Percentiles rank a stretch among this genome's conserved stretches.
These are phyloP conservation scores for Exidia glandulosa DNA, from an alignment of 768 basidiomycete species.

Conservation along the genomic window DNA sequence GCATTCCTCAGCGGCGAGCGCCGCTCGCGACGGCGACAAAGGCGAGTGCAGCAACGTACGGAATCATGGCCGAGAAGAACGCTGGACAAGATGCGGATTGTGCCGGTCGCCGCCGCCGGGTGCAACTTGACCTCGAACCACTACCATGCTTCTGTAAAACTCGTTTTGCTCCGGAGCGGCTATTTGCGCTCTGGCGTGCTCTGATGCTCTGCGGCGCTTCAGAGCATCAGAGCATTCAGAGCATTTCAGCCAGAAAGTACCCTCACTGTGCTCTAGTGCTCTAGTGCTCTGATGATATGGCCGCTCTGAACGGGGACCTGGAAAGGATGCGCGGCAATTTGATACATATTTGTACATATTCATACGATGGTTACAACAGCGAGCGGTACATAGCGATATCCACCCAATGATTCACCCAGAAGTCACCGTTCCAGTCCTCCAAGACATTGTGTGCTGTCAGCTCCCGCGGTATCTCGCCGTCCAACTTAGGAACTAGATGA, in stretches of 20 bases:
- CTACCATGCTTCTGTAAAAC: neutral
- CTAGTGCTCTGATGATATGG: no score
- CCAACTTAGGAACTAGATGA: neutral
- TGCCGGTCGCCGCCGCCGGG: no score
- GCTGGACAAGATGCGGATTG: no score
- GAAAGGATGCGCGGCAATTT: neutral
- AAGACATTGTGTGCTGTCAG: neutral
- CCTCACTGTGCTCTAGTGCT: neutral
- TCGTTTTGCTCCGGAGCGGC: neutral
- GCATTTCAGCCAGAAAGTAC: neutral
- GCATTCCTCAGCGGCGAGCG: no score
- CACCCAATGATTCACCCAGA: neutral
- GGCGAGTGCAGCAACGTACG: no score
- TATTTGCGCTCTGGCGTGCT: neutral
- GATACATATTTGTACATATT: neutral
- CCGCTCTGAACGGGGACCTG: no score
- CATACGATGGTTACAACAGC: neutral
- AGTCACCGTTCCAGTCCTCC: neutral
- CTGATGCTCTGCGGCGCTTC: neutral
- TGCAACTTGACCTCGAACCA: no score
- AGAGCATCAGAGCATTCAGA: neutral
- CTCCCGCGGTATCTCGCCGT: neutral
- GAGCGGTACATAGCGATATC: neutral
- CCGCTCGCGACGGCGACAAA: no score
- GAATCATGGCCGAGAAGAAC: no score